Evolutionary conservation across 345 rosid genomes (phyloP).

Genomic region (Lepidium sativum): DNA sequence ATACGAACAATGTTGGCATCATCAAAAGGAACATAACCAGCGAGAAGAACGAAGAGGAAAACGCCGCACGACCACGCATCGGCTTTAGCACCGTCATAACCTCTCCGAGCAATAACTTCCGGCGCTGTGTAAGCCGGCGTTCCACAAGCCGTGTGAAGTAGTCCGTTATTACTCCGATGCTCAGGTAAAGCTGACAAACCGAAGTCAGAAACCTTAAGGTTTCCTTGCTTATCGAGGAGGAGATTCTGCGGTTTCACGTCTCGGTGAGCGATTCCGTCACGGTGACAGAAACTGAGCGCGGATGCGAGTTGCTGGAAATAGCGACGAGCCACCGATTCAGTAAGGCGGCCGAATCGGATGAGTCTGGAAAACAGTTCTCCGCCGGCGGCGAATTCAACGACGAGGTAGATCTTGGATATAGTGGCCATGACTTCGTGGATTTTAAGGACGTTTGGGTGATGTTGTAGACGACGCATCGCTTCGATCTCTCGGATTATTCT

Average conservation of each 20-base stretch:
- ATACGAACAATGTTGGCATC: constrained; percentile 43
- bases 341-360: constrained; percentile 37
- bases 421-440: constrained; percentile 91
- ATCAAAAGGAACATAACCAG: constrained; percentile 57
- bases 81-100: constrained; percentile 65
- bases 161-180: constrained; percentile 36
- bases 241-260: constrained; percentile 86
- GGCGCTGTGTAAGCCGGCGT: constrained; percentile 76
- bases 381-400: constrained; percentile 72
- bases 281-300: constrained; percentile 73
- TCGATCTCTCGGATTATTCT: constrained; percentile 60
- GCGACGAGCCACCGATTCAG: constrained; percentile 47
- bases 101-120: constrained; percentile 44
- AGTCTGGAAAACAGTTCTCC: constrained; percentile 59
- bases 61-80: constrained; percentile 97
- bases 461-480: constrained; percentile 72
- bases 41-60: constrained; percentile 47
- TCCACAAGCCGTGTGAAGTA: constrained; percentile 76
- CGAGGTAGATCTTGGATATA: constrained; percentile 63
- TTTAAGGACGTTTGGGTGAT: constrained; percentile 68
- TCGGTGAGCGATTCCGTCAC: constrained; percentile 78
- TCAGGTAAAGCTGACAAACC: constrained; percentile 69
- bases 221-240: constrained; percentile 54
- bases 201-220: constrained; percentile 71
- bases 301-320: constrained; percentile 71